phyloP scores from a whole-genome alignment of 495 filamentous ascomycete species.

The Eremomyces bilateralis region DNA sequence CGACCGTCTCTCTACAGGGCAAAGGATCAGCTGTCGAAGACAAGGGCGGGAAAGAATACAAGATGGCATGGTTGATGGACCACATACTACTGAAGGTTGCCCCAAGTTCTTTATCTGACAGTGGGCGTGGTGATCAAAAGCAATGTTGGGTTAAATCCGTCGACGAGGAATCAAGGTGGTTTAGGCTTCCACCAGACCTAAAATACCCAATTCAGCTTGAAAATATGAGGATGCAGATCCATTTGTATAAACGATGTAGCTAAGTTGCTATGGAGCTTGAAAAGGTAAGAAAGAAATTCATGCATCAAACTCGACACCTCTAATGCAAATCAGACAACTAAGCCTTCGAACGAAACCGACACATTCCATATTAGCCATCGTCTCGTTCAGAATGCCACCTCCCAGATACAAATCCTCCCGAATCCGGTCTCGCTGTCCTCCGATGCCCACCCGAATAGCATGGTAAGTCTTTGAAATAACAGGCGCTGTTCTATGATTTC shows the following conservation, averaged over 20 bases:
- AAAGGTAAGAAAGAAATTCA: no score
- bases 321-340: no score
- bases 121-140: not conserved
- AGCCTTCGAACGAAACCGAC: no score
- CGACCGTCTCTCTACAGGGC: conserved; percentile 39
- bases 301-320: no score
- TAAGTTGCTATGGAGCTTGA: not conserved
- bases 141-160: conserved; percentile 45
- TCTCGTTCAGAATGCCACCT: conserved; percentile 21
- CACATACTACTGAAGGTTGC: conserved; percentile 37
- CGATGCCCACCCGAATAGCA: conserved; percentile 29
- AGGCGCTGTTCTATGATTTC: conserved; percentile 27
- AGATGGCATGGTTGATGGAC: conserved; percentile 85
- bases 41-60: conserved; percentile 42
- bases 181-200: conserved; percentile 42
- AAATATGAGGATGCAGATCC: conserved; percentile 86
- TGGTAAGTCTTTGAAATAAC: conserved; percentile 27
- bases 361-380: not conserved
- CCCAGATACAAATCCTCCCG: conserved; percentile 26
- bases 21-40: conserved; percentile 6
- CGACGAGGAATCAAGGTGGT: conserved; percentile 64
- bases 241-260: conserved; percentile 33
- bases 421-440: conserved; percentile 14
- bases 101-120: not conserved
- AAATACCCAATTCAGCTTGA: conserved; percentile 71